Evolutionary conservation across 2,329 filamentous ascomycete genomes (phyloP), one percentile per base, ranked within the genome.

Genomic region (Botryotinia convoluta): DNA sequence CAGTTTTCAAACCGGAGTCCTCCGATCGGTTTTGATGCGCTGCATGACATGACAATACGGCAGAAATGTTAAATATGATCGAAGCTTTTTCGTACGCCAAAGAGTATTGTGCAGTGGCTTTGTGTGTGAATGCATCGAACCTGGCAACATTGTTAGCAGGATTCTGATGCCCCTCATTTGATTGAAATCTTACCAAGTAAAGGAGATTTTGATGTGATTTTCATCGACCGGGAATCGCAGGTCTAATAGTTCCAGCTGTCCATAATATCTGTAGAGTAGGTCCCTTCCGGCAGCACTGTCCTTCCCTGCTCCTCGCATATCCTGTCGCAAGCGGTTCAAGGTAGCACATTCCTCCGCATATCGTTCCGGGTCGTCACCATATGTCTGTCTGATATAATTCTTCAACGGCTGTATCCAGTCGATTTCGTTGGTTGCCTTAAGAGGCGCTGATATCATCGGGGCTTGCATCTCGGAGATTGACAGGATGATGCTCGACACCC

Each of bases 41-140:
- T 75, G 95, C 96, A 86, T 99, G 94, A 80, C 95, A 98, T 71
- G 95, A 98, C 32, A 99, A 87, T 39, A 98, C 95, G 77, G 96
- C 95, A 54, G 95, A 97, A 77, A 99, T 99, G 83, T 99, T 99
- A 87, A 99, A 99, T 80, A 99, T 98, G 81, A 99, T 97, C 79
- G 95, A 98, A 22, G 96, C 96, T 82, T 99, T 99, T 83, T 99
- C 96, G 82, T 97, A 99, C 65, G 96, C 96, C 65, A 99, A 87
- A 12, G 95, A 98, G 84, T 97, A 98, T 82, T 99, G 96, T 6
- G 95, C 91, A 7, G 96, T 99, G n/a, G 94, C 89, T 81, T 98
- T 98, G 82, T 97, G 95, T 62, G 96, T 99, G 82, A 99, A 99
- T n/a, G 97, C 96, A 83, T 99, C 96, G 84, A 97, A 98, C 94